Evolutionary conservation across 2,329 filamentous ascomycete genomes (phyloP).

Genomic region (Cercospora zeina): DNA sequence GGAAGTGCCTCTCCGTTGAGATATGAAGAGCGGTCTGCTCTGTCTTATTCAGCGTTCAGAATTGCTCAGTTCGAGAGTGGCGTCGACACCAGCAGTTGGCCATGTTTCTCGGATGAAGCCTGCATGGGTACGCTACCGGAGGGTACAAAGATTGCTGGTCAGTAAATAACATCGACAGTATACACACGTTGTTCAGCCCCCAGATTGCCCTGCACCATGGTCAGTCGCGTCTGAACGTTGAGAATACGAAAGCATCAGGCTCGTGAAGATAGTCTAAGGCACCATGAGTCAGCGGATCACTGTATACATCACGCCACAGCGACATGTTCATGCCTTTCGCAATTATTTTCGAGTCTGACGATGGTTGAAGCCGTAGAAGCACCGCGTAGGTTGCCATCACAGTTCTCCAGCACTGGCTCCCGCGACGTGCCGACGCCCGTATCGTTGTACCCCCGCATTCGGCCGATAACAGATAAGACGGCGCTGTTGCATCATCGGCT

Average conservation of each 20-base stretch:
- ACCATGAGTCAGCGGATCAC: background rate
- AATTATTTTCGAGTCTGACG: background rate
- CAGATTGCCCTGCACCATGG: background rate
- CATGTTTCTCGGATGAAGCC: background rate
- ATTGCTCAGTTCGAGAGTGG: background rate
- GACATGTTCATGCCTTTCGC: background rate
- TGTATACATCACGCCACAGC: slow-evolving; percentile 10
- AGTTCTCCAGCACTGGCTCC: background rate
- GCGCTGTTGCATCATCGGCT: slow-evolving; percentile 8
- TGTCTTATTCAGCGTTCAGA: background rate
- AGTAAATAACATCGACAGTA: background rate
- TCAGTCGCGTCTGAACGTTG: background rate
- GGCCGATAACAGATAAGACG: slow-evolving; percentile 16
- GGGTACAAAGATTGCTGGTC: background rate
- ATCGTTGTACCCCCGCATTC: slow-evolving; percentile 18
- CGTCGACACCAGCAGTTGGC: background rate
- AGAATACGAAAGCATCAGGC: background rate
- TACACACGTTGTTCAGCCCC: background rate
- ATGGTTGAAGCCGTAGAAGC: slow-evolving; percentile 11
- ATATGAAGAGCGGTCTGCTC: background rate
- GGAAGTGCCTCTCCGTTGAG: slow-evolving; percentile 22
- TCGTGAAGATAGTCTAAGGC: background rate
- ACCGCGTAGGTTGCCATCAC: slow-evolving; percentile 16
- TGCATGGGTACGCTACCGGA: background rate
- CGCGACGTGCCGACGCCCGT: slow-evolving; percentile 7